Evolutionary conservation across 768 basidiomycete species (phyloP).

Genomic region (Rhizopogon salebrosus): DNA sequence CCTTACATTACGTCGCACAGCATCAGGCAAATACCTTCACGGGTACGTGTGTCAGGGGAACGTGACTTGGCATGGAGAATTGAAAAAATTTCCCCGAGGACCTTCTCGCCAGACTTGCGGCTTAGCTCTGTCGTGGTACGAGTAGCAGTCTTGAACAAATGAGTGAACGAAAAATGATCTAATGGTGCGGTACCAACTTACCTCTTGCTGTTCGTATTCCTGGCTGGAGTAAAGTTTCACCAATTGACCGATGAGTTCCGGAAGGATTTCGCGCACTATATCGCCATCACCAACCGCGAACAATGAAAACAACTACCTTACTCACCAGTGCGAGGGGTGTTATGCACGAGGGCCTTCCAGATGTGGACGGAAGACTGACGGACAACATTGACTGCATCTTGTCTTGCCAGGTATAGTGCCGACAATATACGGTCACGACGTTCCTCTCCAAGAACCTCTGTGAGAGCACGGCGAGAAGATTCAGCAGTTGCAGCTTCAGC

Average conservation of each 20-base stretch:
- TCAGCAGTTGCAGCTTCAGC: conserved; percentile 68
- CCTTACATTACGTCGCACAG: conserved; percentile 84
- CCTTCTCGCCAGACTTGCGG: conserved; percentile 92
- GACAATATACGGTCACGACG: conserved; percentile 88
- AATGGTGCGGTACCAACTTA: conserved; percentile 21
- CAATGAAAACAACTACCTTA: neutral
- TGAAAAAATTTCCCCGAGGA: conserved; percentile 77
- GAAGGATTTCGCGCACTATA: conserved; percentile 83
- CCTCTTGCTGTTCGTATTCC: conserved; percentile 88
- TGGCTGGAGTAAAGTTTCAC: conserved; percentile 72
- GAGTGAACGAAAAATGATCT: conserved; percentile 1
- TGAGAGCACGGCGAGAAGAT: conserved; percentile 76
- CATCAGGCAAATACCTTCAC: conserved; percentile 85
- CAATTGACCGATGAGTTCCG: conserved; percentile 75
- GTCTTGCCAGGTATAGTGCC: conserved; percentile 87
- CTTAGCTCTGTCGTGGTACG: conserved; percentile 86
- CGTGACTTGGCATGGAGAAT: conserved; percentile 65
- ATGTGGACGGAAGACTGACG: conserved; percentile 91
- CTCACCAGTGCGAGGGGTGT: conserved; percentile 85
- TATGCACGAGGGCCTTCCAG: conserved; percentile 97
- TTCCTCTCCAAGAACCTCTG: conserved; percentile 83
- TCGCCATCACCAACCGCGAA: conserved; percentile 3
- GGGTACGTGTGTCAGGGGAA: conserved; percentile 58
- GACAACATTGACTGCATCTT: conserved; percentile 86
- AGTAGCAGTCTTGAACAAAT: conserved; percentile 68